Evolutionary conservation across 768 basidiomycete species (phyloP).

Genomic region (Mycena metata): DNA sequence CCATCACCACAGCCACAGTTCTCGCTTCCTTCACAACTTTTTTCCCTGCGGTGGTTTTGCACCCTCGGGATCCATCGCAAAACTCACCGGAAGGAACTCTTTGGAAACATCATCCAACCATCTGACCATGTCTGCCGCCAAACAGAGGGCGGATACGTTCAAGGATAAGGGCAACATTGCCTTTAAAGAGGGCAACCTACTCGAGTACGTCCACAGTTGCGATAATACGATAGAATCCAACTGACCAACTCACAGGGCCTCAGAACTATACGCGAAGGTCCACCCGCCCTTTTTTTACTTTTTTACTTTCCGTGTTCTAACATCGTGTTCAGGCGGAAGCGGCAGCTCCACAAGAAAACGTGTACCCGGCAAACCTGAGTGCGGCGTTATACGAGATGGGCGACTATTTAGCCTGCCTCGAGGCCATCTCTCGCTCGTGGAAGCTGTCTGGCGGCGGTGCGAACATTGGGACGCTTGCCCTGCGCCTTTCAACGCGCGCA

Average conservation of each 20-base stretch:
- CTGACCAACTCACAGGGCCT: constrained; percentile 23
- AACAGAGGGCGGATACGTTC: constrained; percentile 21
- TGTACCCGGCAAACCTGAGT: constrained; percentile 47
- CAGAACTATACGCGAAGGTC: constrained; percentile 36
- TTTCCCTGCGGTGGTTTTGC: too few species aligned
- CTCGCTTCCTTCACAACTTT: too few species aligned
- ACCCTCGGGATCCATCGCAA: too few species aligned
- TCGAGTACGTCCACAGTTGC: constrained; percentile 34
- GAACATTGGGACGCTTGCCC: constrained; percentile 28
- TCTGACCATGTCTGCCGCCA: constrained; percentile 2
- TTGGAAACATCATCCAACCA: too few species aligned
- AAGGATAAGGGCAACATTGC: constrained; percentile 46
- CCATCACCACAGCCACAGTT: too few species aligned
- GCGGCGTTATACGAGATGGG: constrained; percentile 48
- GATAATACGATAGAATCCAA: neutral
- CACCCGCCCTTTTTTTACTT: neutral
- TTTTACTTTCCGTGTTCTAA: neutral
- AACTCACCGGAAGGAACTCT: too few species aligned
- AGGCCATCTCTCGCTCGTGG: constrained; percentile 42
- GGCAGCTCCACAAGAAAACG: constrained; percentile 36
- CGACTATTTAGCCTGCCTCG: constrained; percentile 38
- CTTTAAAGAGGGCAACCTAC: constrained; percentile 44
- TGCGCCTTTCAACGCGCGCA: constrained; percentile 39
- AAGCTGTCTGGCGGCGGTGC: constrained; percentile 10
- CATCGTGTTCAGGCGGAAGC: constrained; percentile 38